These are phyloP conservation scores for Septoria petroselini DNA, from an alignment of 2,329 filamentous ascomycete species.

Conservation along the genomic window DNA sequence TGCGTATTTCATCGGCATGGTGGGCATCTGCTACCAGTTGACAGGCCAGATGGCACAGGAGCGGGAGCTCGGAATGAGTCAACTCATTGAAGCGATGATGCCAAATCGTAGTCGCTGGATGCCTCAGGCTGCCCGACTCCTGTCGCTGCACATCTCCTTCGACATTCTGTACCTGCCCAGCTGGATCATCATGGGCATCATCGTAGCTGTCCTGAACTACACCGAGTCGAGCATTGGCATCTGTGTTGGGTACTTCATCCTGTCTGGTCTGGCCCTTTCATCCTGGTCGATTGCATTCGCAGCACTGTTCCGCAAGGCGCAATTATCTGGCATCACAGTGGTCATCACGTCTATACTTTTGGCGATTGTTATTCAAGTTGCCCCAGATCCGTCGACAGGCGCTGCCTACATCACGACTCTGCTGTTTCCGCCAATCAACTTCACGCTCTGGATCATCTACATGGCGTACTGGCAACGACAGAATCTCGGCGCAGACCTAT, in stretches of 20 bases:
- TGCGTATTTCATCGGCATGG: constrained; percentile 73
- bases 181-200: constrained; percentile 73
- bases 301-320: constrained; percentile 80
- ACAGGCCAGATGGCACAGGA: constrained; percentile 83
- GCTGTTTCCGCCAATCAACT: constrained; percentile 84
- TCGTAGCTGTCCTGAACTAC: constrained; percentile 61
- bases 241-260: constrained; percentile 61
- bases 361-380: constrained; percentile 76
- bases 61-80: constrained; percentile 81
- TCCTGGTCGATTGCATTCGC: constrained; percentile 79
- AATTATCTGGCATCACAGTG: constrained; percentile 79
- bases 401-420: constrained; percentile 68
- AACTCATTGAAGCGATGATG: constrained; percentile 89
- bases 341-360: constrained; percentile 71
- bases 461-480: constrained; percentile 71
- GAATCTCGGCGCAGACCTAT: constrained; percentile 58
- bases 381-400: constrained; percentile 60
- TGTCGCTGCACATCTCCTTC: constrained; percentile 78
- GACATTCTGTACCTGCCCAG: constrained; percentile 74
- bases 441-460: constrained; percentile 77
- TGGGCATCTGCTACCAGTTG: constrained; percentile 81
- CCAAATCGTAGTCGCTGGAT: constrained; percentile 71
- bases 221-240: constrained; percentile 45
- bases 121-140: constrained; percentile 70
- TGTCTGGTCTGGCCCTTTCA: constrained; percentile 71